Base-by-base conservation (phyloP, 148 eudicot species). In the Selenicereus undatus region DNA sequence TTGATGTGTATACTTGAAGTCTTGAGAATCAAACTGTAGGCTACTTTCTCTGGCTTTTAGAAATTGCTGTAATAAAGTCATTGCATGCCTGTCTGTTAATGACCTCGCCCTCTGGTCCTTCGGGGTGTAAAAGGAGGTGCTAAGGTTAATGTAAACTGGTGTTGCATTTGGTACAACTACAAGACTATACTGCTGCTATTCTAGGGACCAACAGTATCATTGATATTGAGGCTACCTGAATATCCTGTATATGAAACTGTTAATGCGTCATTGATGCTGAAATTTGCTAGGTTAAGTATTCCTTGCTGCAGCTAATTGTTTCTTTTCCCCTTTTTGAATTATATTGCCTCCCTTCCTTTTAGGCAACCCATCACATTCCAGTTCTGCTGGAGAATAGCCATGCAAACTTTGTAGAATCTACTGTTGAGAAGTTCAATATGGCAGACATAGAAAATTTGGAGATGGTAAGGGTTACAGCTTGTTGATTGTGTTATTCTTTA, bases 351-450 rank as follows among this genome's bases (percentile, higher is more conserved):
- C 73, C 21, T 65, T 12, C 73, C 69, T 84, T 83, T 81, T 81
- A 95, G 99, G 97, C 82, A 29, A 84, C 84, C 72, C 79, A 82
- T 84, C 77, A 85, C 80, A 76, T 85, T 78, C 81, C 87, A 83
- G 76, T 88, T 50, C 48, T 74, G 76, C 35, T 76, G 66, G 87
- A 81, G 78, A 82, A 62, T 74, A 74, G 45, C 76, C 58, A 79
- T 78, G 78, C 78, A 70, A 82, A 75, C 79, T 77, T 75, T 65
- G 84, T 89, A 71, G 75, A 79, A 43, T 85, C 91, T 73, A 80
- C 85, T 82, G 76, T 85, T 50, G 75, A 56, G 81, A 86, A 84
- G 71, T 91, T 82, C 84, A 84, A 79, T 78, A 77, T 80, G 73
- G 84, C 83, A 54, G 89, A 82, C 80, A 86, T 90, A 81, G 81